Evolutionary conservation across 306 rosid genomes (phyloP).

Genomic region (Cercis canadensis): DNA sequence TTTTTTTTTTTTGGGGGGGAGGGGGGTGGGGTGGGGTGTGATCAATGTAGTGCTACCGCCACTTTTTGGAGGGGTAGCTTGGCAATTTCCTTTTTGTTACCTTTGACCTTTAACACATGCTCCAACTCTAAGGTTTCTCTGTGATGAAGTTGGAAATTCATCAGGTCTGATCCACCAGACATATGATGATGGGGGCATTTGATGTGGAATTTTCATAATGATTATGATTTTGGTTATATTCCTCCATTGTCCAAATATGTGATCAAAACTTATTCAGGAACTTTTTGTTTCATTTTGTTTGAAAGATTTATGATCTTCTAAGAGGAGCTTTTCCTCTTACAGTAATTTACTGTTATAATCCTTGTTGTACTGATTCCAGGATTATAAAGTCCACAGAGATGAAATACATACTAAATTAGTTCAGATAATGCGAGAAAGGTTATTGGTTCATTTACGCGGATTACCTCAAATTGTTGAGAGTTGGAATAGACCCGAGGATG

Average conservation of each 20-base stretch:
- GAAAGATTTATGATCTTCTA: constrained; percentile 12
- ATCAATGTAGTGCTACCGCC: no score
- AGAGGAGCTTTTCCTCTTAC: constrained; percentile 15
- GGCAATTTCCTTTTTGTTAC: no score
- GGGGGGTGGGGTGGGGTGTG: no score
- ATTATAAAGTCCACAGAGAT: constrained; percentile 93
- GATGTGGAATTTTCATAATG: not conserved
- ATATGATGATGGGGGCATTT: not conserved
- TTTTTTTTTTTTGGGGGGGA: no score
- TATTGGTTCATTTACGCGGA: constrained; percentile 87
- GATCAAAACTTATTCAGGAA: not conserved
- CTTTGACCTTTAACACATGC: not conserved
- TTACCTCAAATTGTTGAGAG: constrained; percentile 95
- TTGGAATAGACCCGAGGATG: constrained; percentile 95
- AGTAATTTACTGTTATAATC: constrained; percentile 22
- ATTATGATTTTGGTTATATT: not conserved
- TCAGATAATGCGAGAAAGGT: constrained; percentile 99
- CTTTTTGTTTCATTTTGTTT: not conserved
- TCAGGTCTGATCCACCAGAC: not conserved
- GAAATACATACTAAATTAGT: constrained; percentile 97
- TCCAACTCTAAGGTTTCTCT: constrained; percentile 6
- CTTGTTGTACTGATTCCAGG: constrained; percentile 54
- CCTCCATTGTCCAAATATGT: no score
- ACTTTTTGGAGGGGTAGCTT: no score
- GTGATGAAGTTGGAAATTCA: not conserved